A percentile compares a stretch with the other conserved stretches of the same genome.
phyloP scores from a whole-genome alignment of 768 basidiomycete genomes.

The Lactifluus piperatus region DNA sequence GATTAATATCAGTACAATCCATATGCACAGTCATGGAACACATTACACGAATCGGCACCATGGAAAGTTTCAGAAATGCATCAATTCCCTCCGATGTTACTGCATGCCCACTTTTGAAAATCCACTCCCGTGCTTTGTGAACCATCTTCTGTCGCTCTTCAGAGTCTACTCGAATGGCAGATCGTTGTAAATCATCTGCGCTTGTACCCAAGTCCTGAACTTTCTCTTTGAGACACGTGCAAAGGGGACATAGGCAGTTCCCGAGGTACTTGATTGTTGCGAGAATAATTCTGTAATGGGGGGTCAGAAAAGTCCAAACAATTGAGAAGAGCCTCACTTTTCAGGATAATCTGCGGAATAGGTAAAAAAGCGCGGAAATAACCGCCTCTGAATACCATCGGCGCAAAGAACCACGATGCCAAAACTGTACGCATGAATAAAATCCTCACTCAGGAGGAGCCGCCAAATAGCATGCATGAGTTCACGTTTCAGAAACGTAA shows the following conservation, averaged over 20 bases:
- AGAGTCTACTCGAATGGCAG: too few species aligned
- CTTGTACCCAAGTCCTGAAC: too few species aligned
- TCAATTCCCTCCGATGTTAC: neutral
- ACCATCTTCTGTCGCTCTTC: too few species aligned
- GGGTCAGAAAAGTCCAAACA: neutral
- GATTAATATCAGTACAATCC: too few species aligned
- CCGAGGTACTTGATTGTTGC: neutral
- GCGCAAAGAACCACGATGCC: slow-evolving; percentile 24
- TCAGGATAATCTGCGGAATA: slow-evolving; percentile 31
- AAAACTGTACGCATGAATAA: slow-evolving; percentile 23
- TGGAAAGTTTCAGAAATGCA: neutral
- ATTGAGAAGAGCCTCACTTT: slow-evolving; percentile 22
- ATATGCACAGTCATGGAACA: too few species aligned
- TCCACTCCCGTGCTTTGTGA: too few species aligned
- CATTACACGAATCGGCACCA: too few species aligned
- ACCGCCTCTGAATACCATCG: slow-evolving; percentile 23
- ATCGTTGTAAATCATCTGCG: too few species aligned
- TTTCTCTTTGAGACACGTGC: too few species aligned
- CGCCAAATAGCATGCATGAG: slow-evolving; percentile 28
- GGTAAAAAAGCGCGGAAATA: slow-evolving; percentile 25
- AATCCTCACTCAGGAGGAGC: slow-evolving; percentile 21
- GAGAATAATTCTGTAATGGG: neutral
- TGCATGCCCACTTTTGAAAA: too few species aligned
- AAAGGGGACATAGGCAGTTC: too few species aligned
- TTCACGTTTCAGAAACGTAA: slow-evolving; percentile 28